These are phyloP conservation scores for Boletus subparvulus DNA, from an alignment of 768 basidiomycete genomes.

Conservation along the genomic window DNA sequence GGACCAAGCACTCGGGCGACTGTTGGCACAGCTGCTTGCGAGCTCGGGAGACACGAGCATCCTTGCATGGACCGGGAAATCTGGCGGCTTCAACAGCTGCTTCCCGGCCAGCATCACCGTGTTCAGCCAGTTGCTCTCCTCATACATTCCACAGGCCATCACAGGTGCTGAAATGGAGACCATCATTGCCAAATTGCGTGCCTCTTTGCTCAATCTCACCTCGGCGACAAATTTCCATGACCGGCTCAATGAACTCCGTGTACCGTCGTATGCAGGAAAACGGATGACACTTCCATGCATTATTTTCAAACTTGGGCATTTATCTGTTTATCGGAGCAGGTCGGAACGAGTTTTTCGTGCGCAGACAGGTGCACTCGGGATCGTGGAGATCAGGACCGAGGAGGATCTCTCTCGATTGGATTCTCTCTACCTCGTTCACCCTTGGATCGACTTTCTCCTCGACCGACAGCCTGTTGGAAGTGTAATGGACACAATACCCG, in stretches of 20 bases:
- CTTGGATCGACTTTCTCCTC: background rate
- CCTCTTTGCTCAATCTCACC: background rate
- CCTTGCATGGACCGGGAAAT: constrained; percentile 5
- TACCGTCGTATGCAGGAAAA: background rate
- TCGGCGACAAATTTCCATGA: background rate
- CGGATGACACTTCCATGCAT: constrained; percentile 11
- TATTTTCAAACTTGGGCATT: background rate
- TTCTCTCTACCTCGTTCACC: background rate
- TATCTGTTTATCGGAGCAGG: background rate
- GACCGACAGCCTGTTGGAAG: background rate
- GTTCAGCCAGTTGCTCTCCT: background rate
- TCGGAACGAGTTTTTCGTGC: background rate
- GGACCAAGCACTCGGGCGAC: constrained; percentile 2
- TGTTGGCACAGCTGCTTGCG: constrained; percentile 1
- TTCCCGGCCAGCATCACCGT: background rate
- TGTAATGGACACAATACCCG: background rate
- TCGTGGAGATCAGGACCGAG: background rate
- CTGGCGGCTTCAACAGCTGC: constrained; percentile 9
- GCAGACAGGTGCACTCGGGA: background rate
- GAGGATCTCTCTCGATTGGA: background rate
- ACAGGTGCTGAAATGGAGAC: background rate
- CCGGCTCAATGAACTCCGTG: background rate
- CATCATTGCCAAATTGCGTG: background rate
- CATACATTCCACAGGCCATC: background rate
- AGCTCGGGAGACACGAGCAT: constrained; percentile 3